Evolutionary conservation across 441 rosid genomes (phyloP).

Genomic region (Gossypium schwendimanii): DNA sequence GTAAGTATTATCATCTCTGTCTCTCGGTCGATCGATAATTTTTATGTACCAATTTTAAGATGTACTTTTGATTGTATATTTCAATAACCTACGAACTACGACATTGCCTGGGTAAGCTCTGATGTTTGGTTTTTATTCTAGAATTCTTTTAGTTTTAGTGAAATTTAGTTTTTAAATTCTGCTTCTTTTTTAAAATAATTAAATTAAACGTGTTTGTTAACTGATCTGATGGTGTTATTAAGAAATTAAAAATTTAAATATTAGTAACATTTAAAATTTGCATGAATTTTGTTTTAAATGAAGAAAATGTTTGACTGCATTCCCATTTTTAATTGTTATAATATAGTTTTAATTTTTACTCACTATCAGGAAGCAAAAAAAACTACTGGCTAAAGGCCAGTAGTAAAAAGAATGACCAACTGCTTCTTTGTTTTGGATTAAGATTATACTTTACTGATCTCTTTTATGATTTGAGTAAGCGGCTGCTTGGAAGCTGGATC

Average conservation of each 20-base stretch:
- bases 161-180: background rate
- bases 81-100: background rate
- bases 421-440: background rate
- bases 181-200: background rate
- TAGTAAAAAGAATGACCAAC: background rate
- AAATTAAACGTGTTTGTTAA: background rate
- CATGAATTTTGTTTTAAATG: background rate
- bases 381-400: background rate
- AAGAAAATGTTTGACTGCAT: background rate
- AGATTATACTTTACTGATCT: background rate
- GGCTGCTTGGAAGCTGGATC: background rate
- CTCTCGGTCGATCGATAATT: background rate
- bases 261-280: background rate
- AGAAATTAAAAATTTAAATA: background rate
- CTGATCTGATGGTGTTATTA: background rate
- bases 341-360: background rate
- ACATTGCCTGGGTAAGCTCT: background rate
- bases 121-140: background rate
- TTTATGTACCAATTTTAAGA: background rate
- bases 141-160: background rate
- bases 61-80: background rate
- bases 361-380: background rate
- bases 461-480: background rate
- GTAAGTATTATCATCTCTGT: conserved; percentile 33
- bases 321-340: background rate